These are phyloP conservation scores for Leccinum angustisporum DNA, from an alignment of 1,284 basidiomycete species.

Conservation along the genomic window DNA sequence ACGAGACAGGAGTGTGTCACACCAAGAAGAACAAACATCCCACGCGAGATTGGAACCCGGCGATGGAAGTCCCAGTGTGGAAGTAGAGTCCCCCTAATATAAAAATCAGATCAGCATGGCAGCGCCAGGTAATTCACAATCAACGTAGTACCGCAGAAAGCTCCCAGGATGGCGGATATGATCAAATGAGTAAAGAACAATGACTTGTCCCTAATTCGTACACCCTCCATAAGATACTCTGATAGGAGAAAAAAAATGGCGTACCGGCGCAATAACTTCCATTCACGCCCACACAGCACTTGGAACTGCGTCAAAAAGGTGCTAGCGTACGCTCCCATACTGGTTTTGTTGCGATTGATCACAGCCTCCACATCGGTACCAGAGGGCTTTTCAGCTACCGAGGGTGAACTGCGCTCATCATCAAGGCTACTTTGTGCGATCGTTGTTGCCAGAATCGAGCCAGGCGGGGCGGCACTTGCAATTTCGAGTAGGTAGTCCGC, in stretches of 20 bases:
- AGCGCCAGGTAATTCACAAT: not conserved
- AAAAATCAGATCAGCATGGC: slow-evolving; percentile 6
- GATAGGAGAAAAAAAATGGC: slow-evolving; percentile 14
- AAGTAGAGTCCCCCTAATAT: slow-evolving; percentile 78
- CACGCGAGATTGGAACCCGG: slow-evolving; percentile 90
- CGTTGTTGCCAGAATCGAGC: slow-evolving; percentile 37
- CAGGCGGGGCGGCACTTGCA: slow-evolving; percentile 62
- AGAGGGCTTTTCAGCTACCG: slow-evolving; percentile 16
- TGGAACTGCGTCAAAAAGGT: slow-evolving; percentile 88
- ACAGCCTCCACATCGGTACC: slow-evolving; percentile 25
- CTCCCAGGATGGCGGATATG: slow-evolving; percentile 70
- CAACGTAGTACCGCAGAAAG: slow-evolving; percentile 70
- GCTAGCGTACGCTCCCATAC: slow-evolving; percentile 47
- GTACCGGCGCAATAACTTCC: slow-evolving; percentile 75
- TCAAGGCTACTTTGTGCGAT: slow-evolving; percentile 4
- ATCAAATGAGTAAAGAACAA: slow-evolving; percentile 77
- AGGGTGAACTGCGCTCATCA: slow-evolving; percentile 18
- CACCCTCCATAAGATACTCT: slow-evolving; percentile 27
- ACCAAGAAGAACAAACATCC: slow-evolving; percentile 90
- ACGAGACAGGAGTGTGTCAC: slow-evolving; percentile 25
- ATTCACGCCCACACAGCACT: slow-evolving; percentile 76
- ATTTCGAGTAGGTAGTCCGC: slow-evolving; percentile 89
- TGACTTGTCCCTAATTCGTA: slow-evolving; percentile 64
- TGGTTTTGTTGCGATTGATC: slow-evolving; percentile 13
- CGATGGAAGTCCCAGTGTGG: slow-evolving; percentile 75